These are phyloP conservation scores for Cladobotryum protrusum DNA, from an alignment of 2,329 filamentous ascomycete genomes.

Conservation along the genomic window DNA sequence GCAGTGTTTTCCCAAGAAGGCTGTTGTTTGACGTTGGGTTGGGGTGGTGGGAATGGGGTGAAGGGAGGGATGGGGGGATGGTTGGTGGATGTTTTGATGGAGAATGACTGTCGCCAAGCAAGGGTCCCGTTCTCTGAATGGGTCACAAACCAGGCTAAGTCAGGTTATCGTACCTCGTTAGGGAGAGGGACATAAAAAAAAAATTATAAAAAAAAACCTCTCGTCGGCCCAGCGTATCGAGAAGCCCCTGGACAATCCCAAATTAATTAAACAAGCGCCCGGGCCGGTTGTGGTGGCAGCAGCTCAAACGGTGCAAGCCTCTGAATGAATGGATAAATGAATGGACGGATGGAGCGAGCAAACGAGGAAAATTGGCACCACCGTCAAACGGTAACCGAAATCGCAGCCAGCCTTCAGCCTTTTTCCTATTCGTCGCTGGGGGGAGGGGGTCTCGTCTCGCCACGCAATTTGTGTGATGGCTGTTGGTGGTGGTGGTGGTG, in stretches of 20 bases:
- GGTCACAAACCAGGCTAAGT: neutral
- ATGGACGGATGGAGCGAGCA: neutral
- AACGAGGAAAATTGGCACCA: neutral
- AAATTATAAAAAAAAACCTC: too few species aligned
- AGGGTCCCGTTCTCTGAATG: neutral
- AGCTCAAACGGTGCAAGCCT: too few species aligned
- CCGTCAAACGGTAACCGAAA: too few species aligned
- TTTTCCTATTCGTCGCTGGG: too few species aligned
- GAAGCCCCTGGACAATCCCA: neutral
- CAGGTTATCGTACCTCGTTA: too few species aligned
- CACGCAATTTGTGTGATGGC: too few species aligned
- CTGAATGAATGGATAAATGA: neutral
- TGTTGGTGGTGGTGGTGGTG: too few species aligned
- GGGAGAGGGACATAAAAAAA: too few species aligned
- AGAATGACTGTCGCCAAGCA: neutral
- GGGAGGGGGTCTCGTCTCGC: too few species aligned
- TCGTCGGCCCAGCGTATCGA: neutral
- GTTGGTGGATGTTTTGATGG: neutral
- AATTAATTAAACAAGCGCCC: slow-evolving; percentile 2
- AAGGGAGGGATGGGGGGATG: too few species aligned
- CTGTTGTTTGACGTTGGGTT: neutral
- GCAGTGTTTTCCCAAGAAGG: neutral
- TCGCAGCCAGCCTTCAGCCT: too few species aligned
- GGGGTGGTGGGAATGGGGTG: neutral
- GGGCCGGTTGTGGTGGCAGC: neutral